Base-by-base conservation (phyloP, 2,329 filamentous ascomycete genomes). In the Xylariaceae sp. region DNA sequence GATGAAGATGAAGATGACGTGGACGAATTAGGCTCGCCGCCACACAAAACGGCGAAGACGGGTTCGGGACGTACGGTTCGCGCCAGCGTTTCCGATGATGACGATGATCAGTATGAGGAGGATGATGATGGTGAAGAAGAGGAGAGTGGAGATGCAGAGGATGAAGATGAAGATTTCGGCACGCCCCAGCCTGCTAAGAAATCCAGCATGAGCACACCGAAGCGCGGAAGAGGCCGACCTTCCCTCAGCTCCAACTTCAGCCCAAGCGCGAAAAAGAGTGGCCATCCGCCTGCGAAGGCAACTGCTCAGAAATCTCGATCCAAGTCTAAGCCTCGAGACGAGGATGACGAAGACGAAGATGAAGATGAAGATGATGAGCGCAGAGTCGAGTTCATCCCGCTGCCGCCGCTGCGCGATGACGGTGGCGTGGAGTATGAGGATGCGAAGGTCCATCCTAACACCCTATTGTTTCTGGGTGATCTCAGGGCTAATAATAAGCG, bases 401-500 rank as follows among this genome's bases (percentile, higher is more conserved):
- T 69, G 20, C 66, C 68, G 32, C 58, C 70, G 51, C 53, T 74
- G 27, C 66, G 71, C 19, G 67, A 68, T 14, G 59, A 62, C 0
- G 67, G 64, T 4, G 70, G 67, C 11, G 58, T 72, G 12, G 65
- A 72, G 2, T 83, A 83, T 47, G 67, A 69, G 25, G 75, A 80
- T 29, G 63, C 71, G 19, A 73, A 65, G 21, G 49, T 83, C 4
- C 80, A 83, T 53, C 69, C 68, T 22, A 83, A 83, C 49, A 82
- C 80, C 0, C 50, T 82, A 37, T 63, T 73, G 2, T 83, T 83
- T 54, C 66, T 84, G 32, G 66, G 64, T 33, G 79, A 83, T 42
- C 68, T 84, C 29, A 80, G 77, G 57, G 73, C 69, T 11, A 78
- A 83, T 55, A 84, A 84, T 54, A 67, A 73, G 47, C 68, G 80